Evolutionary conservation across 768 basidiomycete species (phyloP), one percentile per base, ranked within the genome.

Genomic region (Amanita pallidorosea): DNA sequence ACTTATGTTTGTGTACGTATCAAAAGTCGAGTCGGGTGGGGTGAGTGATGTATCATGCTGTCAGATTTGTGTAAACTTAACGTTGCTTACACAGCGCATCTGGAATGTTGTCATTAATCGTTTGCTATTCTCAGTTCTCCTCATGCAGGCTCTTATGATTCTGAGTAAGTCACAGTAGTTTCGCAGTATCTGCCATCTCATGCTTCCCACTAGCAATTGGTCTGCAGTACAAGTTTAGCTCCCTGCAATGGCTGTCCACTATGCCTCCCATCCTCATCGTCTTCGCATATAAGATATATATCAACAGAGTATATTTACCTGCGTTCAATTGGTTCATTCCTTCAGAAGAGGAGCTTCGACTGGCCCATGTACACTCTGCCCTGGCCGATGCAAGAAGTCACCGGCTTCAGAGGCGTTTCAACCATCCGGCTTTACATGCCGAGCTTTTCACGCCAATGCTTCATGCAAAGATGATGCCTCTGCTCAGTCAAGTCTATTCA

Each of bases 61-160:
- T 48, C 29, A 52, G 31, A 57, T 33, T 13, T 33, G 41, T 13
- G 44, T 54, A 17, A 13, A 41, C 45, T 33, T 41, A 37, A 31
- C 49, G 45, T 33, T 48, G 46, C 7, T 31, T 36, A 31, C 33
- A 18, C 58, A 92, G 89, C 85, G 90, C 17, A 70, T 95, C 57
- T 96, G 92, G 92, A 96, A 96, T 60, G 81, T 90, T n/a, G 76
- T 89, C 42, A 73, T 90, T 66, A 99, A 99, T 64, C 82, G 96
- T 48, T 69, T 98, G 20, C 67, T 98, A 12, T 70, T 80, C 52
- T 83, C 79, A 31, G 75, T 86, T 5, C 62, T 94, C 22, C 67
- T 96, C 58, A 97, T 97, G 94, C 93, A 97, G 59, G 57, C 77
- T 37, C 67, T 92, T 44, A 85, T 92, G 84, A 66, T 84, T 42